phyloP scores from a whole-genome alignment of 768 basidiomycete species.

The Tulasnella sp. region DNA sequence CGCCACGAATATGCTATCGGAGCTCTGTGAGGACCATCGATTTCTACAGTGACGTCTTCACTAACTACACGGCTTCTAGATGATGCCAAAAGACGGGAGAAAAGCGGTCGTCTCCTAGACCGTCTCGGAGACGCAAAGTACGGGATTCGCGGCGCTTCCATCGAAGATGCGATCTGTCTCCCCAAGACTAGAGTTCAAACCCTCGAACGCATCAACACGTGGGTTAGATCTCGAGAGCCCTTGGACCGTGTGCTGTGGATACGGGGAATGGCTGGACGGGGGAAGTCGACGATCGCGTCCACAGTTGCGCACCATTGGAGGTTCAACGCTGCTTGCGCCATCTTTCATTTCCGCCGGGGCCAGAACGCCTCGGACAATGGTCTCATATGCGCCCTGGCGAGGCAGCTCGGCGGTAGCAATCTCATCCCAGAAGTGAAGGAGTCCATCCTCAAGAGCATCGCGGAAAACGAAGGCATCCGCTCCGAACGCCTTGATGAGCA shows the following conservation, averaged over 20 bases:
- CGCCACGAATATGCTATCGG: not conserved
- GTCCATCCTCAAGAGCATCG: not conserved
- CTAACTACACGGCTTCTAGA: not conserved
- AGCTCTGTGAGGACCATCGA: not conserved
- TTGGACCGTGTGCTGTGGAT: not conserved
- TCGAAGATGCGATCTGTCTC: not conserved
- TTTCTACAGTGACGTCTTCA: not conserved
- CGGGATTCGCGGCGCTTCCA: not conserved
- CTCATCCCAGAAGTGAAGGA: not conserved
- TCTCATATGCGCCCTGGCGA: not conserved
- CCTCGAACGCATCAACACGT: not conserved
- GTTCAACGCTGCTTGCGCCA: not conserved
- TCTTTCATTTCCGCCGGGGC: not conserved
- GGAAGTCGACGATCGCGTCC: not conserved
- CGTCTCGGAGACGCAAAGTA: not conserved
- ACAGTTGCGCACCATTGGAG: not conserved
- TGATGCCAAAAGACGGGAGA: not conserved
- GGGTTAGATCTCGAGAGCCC: not conserved
- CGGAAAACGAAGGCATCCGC: not conserved
- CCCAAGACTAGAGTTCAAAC: not conserved
- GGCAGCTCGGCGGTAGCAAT: not conserved
- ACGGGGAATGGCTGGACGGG: not conserved
- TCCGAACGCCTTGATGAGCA: not conserved
- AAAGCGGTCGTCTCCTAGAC: not conserved
- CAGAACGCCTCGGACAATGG: not conserved